These are phyloP conservation scores for Chenopodium album DNA, from an alignment of 148 eudicot genomes.

Conservation along the genomic window DNA sequence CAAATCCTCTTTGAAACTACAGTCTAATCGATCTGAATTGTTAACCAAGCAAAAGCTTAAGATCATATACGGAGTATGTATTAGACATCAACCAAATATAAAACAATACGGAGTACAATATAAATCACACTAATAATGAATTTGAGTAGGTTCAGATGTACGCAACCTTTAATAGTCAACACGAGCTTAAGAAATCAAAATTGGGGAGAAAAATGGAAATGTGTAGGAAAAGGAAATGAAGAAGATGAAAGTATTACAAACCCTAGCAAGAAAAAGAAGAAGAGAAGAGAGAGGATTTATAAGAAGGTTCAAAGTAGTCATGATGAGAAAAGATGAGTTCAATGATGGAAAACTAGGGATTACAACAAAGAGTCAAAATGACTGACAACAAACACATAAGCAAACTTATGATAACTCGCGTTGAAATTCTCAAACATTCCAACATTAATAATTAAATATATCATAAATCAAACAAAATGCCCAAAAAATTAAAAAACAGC, in stretches of 20 bases:
- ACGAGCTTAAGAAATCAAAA: neutral
- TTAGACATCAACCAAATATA: neutral
- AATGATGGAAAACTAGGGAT: conserved; percentile 38
- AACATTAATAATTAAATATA: too few relatives aligned
- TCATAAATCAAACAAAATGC: neutral
- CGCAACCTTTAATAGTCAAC: neutral
- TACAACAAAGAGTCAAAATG: conserved; percentile 19
- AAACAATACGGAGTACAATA: neutral
- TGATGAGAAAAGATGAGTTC: conserved; percentile 30
- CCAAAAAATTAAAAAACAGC: neutral
- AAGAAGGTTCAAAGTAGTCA: conserved; percentile 20
- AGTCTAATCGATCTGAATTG: neutral
- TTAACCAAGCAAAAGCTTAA: neutral
- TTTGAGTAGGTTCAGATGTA: too few relatives aligned
- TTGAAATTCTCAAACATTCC: conserved; percentile 28
- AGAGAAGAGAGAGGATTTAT: neutral
- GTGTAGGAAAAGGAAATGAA: neutral
- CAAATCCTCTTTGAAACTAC: neutral
- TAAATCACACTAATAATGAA: neutral
- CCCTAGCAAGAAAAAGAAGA: conserved; percentile 17
- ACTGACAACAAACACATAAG: conserved; percentile 19
- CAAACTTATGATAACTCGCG: conserved; percentile 28
- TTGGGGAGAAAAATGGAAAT: neutral
- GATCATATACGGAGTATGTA: neutral
- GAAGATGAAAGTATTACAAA: neutral